Evolutionary conservation across 2,329 filamentous ascomycete species (phyloP).

Genomic region (Aureobasidium namibiae): DNA sequence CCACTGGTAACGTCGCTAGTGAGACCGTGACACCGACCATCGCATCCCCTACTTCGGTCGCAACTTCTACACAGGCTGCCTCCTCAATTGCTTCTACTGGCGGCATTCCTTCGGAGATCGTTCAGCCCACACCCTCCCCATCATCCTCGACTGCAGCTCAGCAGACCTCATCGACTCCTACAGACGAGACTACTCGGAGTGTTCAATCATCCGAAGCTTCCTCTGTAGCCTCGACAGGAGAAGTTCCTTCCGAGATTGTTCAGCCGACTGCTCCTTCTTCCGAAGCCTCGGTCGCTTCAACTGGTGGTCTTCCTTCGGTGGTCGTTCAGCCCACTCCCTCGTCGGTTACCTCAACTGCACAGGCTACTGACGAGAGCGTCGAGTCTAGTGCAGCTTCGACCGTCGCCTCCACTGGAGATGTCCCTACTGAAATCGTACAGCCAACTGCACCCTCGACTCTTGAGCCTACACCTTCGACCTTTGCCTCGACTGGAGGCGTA

Average conservation of each 20-base stretch:
- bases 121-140: not conserved
- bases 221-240: not conserved
- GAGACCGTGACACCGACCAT: conserved; percentile 1
- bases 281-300: not conserved
- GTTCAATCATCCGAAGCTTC: not conserved
- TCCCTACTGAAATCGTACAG: not conserved
- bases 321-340: not conserved
- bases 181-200: not conserved
- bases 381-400: not conserved
- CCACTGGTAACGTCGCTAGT: not conserved
- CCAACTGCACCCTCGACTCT: too few species aligned
- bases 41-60: not conserved
- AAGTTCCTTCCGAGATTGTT: not conserved
- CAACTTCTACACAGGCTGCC: not conserved
- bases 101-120: not conserved
- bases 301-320: not conserved
- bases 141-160: not conserved
- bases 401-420: not conserved
- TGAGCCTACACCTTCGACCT: too few species aligned
- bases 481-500: not conserved
- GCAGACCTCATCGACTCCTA: not conserved
- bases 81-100: not conserved
- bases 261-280: conserved; percentile 1
- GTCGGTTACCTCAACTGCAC: not conserved
- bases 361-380: not conserved